These are phyloP conservation scores for Epichloe glyceriae DNA, from an alignment of 2,329 filamentous ascomycete species.

Conservation along the genomic window DNA sequence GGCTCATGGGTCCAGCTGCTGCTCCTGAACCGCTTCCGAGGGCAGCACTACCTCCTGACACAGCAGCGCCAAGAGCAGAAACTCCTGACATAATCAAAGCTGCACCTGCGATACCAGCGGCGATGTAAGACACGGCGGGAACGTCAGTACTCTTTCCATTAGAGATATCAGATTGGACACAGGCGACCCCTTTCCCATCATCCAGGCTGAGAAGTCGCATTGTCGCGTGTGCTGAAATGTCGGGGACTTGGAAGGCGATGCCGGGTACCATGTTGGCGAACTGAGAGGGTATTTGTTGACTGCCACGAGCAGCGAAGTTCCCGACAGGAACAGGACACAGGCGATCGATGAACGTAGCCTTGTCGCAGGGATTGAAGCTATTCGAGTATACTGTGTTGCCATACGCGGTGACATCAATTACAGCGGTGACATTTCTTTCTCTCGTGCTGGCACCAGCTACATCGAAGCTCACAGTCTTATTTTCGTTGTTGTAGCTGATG, in stretches of 20 bases:
- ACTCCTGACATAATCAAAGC: conserved; percentile 63
- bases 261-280: conserved; percentile 67
- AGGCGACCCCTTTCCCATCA: conserved; percentile 54
- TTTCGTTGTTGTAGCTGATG: conserved; percentile 65
- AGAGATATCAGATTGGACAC: conserved; percentile 65
- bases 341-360: conserved; percentile 50
- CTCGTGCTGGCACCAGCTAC: conserved; percentile 63
- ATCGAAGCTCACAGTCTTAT: conserved; percentile 66
- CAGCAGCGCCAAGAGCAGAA: conserved; percentile 51
- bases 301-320: conserved; percentile 58
- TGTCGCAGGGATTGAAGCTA: conserved; percentile 70
- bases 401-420: conserved; percentile 68
- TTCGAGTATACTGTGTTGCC: conserved; percentile 69
- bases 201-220: conserved; percentile 57
- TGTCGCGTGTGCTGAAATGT: conserved; percentile 76
- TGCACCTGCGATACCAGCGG: conserved; percentile 73
- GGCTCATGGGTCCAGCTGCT: conserved; percentile 56
- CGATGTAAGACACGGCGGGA: conserved; percentile 68
- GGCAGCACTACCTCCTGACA: conserved; percentile 35
- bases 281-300: conserved; percentile 55
- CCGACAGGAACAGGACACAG: conserved; percentile 79
- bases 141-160: conserved; percentile 78
- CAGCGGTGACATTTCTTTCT: conserved; percentile 68
- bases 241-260: conserved; percentile 83
- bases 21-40: conserved; percentile 29